A percentile compares a stretch with the other conserved stretches of the same genome.
Evolutionary conservation across 257 asterid species (phyloP).

Genomic region (Eucommia ulmoides): DNA sequence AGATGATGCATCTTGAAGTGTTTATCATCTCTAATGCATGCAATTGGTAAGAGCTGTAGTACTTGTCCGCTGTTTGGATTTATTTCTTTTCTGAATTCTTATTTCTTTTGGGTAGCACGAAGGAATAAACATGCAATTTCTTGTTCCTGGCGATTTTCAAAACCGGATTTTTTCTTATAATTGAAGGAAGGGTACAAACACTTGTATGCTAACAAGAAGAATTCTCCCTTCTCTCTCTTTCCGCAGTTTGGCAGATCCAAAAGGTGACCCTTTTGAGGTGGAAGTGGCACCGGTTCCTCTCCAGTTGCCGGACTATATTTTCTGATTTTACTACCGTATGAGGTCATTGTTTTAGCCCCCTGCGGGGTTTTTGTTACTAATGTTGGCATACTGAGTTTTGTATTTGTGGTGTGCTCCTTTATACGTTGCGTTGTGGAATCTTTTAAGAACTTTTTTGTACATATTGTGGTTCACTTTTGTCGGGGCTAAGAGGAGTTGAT

Average conservation of each 20-base stretch:
- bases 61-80: too few species aligned
- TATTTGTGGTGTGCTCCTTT: too few species aligned
- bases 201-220: not conserved
- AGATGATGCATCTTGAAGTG: not conserved
- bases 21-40: not conserved
- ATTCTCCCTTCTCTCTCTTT: slow-evolving; percentile 2
- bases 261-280: slow-evolving; percentile 46
- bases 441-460: too few species aligned
- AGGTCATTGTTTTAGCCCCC: not conserved
- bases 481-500: too few species aligned
- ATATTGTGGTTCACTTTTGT: too few species aligned
- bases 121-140: too few species aligned
- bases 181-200: not conserved
- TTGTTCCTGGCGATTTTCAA: too few species aligned
- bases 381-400: too few species aligned
- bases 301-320: slow-evolving; percentile 63
- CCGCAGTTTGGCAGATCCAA: slow-evolving; percentile 52
- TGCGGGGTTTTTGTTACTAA: too few species aligned
- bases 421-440: too few species aligned
- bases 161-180: too few species aligned
- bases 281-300: slow-evolving; percentile 59
- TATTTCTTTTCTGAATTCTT: not conserved
- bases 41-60: not conserved
- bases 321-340: slow-evolving; percentile 23
- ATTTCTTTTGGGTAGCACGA: not conserved